Conservation (phyloP, 768 basidiomycete genomes). For the Ramaria sp. region DNA sequence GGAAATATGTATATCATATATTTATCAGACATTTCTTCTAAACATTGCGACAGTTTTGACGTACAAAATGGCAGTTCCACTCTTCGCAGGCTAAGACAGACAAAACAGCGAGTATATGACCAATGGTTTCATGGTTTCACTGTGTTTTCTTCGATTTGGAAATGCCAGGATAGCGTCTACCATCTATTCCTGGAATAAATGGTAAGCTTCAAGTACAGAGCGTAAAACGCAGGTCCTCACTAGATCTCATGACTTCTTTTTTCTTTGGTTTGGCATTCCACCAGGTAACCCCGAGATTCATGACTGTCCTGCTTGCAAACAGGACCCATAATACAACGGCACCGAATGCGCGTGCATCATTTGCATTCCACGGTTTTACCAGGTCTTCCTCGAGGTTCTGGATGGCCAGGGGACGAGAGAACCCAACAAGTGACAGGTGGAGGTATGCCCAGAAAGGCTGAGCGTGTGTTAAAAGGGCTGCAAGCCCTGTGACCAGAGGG, state of each 20-base stretch:
- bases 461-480: constrained; percentile 75
- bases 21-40: too few relatives aligned
- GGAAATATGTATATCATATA: too few relatives aligned
- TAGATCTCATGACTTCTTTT: constrained; percentile 10
- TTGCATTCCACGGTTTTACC: constrained; percentile 35
- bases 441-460: constrained; percentile 54
- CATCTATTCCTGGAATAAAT: not conserved
- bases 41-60: too few relatives aligned
- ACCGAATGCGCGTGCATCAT: constrained; percentile 63
- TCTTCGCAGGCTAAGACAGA: too few relatives aligned
- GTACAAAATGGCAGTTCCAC: too few relatives aligned
- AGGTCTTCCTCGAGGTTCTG: constrained; percentile 43
- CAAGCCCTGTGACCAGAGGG: constrained; percentile 63
- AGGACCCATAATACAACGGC: constrained; percentile 50
- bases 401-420: constrained; percentile 7
- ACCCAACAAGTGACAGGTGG: constrained; percentile 9
- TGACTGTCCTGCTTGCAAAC: constrained; percentile 54
- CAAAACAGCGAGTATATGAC: too few relatives aligned
- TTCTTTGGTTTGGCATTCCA: constrained; percentile 3
- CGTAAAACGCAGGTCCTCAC: not conserved
- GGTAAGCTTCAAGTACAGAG: too few relatives aligned
- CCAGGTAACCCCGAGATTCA: constrained; percentile 39
- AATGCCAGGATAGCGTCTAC: not conserved
- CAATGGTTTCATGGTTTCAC: not conserved
- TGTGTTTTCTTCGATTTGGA: not conserved